A percentile compares a stretch with the other conserved stretches of the same genome.
phyloP scores from a whole-genome alignment of 208 protist genomes.

The Acanthamoeba sp. region DNA sequence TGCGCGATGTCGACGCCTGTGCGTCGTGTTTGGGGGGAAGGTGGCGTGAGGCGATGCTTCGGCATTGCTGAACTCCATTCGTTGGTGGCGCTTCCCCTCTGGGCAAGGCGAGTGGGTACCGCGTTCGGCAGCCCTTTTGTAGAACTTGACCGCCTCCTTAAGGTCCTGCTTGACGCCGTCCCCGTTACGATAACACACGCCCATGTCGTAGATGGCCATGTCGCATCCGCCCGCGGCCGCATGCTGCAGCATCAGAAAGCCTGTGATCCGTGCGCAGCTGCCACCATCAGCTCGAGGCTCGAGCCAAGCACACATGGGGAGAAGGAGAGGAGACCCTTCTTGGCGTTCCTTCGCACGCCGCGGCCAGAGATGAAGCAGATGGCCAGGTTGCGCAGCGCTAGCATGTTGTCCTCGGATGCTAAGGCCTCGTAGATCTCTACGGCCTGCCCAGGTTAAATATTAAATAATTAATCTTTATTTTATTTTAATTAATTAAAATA shows the following conservation, averaged over 20 bases:
- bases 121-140: conserved; percentile 38
- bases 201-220: conserved; percentile 60
- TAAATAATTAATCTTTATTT: neutral
- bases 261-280: neutral
- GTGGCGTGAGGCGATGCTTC: too few relatives aligned
- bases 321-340: neutral
- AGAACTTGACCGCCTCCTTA: conserved; percentile 46
- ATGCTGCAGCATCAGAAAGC: neutral
- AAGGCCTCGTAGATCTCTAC: conserved; percentile 45
- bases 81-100: too few relatives aligned
- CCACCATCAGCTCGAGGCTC: neutral
- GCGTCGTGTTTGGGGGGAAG: too few relatives aligned
- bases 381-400: conserved; percentile 24
- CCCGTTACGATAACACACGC: conserved; percentile 43
- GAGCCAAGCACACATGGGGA: neutral
- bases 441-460: neutral
- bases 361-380: conserved; percentile 47
- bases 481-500: neutral
- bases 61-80: too few relatives aligned
- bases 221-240: neutral
- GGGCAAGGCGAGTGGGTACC: neutral
- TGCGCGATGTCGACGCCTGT: conserved; percentile 19
- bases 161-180: conserved; percentile 59
- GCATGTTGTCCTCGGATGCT: conserved; percentile 20
- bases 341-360: neutral